Base-by-base conservation (phyloP, 768 basidiomycete genomes). In the Mycena alexandri region DNA sequence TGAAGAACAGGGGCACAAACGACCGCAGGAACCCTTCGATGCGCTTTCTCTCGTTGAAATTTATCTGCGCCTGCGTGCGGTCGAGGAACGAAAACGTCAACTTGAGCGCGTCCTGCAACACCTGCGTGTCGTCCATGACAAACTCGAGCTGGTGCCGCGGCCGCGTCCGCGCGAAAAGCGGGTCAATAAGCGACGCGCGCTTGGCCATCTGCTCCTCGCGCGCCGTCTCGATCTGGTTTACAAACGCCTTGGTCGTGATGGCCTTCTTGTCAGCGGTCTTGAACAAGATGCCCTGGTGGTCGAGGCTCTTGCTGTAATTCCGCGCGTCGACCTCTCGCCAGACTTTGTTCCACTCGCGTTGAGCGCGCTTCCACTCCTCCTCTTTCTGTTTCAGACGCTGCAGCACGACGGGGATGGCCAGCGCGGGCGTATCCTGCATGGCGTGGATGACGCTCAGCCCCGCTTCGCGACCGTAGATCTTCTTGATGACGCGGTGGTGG, bases 301-400 rank as follows among this genome's bases (percentile, higher is more conserved):
- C 97, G 73, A 99, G 85, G 58, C 93, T 92, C 83, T 95, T 96
- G 79, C 90, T 87, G 75, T 93, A 98, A 80, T 99, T 99, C 72
- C 93, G 86, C 29, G 94, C 93, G 73, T 99, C 95, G 33, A 97
- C 94, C 80, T 98, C 97, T 56, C 96, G 83, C 98, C 98, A 99
- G 57, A 98, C 93, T 77, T 97, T 94, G 81, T 98, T 98, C 98
- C 98, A 99, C 80, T 98, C 98, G 58, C 95, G 80, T 77, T 98
- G 95, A 19, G 95, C 97, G 22, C 95, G 87, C 80, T 96, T 98
- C 98, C 98, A 99, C 76, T 99, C 97, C 67, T 95, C 95, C 76
- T 99, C 97, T 80, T 99, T 99, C 78, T 93, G 91, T 81, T 98
- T 98, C 65, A 99, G 81, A 8, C 98, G 88, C 52, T 86, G 82